These are phyloP conservation scores for Aspergillus sp. DNA, from an alignment of 2,329 filamentous ascomycete species.

Conservation along the genomic window DNA sequence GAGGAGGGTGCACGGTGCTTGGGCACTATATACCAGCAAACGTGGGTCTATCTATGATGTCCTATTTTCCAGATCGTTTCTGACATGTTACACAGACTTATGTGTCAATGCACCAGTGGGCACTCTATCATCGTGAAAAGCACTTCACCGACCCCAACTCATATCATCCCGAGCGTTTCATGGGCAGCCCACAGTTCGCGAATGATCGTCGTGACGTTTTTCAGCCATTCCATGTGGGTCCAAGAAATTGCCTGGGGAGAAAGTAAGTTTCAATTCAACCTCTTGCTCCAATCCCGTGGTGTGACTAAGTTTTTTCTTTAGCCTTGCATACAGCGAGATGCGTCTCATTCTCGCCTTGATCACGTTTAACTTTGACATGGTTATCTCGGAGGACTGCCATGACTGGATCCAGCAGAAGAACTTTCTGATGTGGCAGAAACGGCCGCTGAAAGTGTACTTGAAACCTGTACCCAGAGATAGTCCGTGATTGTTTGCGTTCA, in stretches of 20 bases:
- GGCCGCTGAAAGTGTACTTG: background rate
- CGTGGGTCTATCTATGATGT: slow-evolving; percentile 10
- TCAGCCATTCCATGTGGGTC: slow-evolving; percentile 15
- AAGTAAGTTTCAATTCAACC: slow-evolving; percentile 6
- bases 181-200: background rate
- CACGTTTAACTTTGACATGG: slow-evolving; percentile 26
- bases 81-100: background rate
- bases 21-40: slow-evolving; percentile 38
- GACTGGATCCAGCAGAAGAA: slow-evolving; percentile 25
- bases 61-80: background rate
- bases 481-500: too few species aligned
- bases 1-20: slow-evolving; percentile 39
- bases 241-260: slow-evolving; percentile 14
- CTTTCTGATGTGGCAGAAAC: background rate
- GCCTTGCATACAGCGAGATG: slow-evolving; percentile 17
- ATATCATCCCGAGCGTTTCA: slow-evolving; percentile 17
- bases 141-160: slow-evolving; percentile 14
- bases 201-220: slow-evolving; percentile 8
- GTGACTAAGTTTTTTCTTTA: background rate
- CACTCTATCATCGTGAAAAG: slow-evolving; percentile 6
- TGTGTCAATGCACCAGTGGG: too few species aligned
- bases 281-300: background rate
- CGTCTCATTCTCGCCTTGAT: slow-evolving; percentile 11
- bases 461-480: too few species aligned
- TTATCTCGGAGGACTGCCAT: slow-evolving; percentile 9